Evolutionary conservation across 1,139 yeast genomes (phyloP), one percentile per base, ranked within the genome.

Genomic region (Kodamaea derodonti): DNA sequence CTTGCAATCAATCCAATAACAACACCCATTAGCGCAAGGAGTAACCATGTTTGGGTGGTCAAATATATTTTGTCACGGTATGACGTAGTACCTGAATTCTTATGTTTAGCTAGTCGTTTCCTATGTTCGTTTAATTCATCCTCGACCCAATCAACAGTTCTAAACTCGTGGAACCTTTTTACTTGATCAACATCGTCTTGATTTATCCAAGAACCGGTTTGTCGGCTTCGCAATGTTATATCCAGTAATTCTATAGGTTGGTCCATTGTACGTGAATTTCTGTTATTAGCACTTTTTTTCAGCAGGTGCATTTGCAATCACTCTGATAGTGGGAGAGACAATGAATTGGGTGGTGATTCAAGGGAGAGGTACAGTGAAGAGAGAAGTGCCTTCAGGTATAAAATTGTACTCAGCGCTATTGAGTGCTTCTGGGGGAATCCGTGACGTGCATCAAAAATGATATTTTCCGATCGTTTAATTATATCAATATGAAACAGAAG

Each of bases 1-100:
- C 87, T 95, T 0, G 98, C 97, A 33, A 88, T 80, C 3, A 75
- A 49, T 2, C 98, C 98, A 35, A 90, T 84, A 3, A 70, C 47
- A 1, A 83, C 54, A 0, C 97, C 98, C 48, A 86, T 84, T 2
- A 72, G 47, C 0, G 90, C 83, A 27, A 92, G 61, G 1, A 84
- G 82, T 2, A 87, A 51, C 86, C 97, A 87, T 31, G 78, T 81
- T 53, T 77, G 84, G 8, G 75, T 68, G 3, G 78, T 73, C 34
- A 78, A 63, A 47, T 63, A 56, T 16, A 67, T 40, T 45, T 58
- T 60, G 12, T 51, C 51, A 23, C 46, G 40, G 20, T 61, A 41
- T 0, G 65, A 52, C 9, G 42, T 41, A 9, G 43, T 40, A 4
- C 14, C 30, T 17, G 23, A 9, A 7, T 18, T 8, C 23, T 16